Evolutionary conservation across 176 grass and related monocot genomes (phyloP).

Genomic region (Musa beccarii): DNA sequence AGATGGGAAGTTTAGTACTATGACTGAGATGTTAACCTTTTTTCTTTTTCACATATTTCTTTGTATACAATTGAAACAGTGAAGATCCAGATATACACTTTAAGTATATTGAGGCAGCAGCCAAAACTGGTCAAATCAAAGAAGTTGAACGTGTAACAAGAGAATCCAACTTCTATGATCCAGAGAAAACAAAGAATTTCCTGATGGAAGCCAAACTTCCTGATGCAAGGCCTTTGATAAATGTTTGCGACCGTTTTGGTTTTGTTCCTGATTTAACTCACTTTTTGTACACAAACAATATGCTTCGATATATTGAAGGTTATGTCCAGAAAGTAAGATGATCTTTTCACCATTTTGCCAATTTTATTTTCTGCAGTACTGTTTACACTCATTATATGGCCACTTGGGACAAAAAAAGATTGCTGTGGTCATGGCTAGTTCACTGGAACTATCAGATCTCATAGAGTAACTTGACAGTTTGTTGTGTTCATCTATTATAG

Average conservation of each 20-base stretch:
- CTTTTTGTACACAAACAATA: conserved; percentile 85
- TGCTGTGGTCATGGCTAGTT: not conserved
- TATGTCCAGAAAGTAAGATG: conserved; percentile 90
- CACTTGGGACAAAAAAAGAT: not conserved
- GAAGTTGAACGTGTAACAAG: conserved; percentile 98
- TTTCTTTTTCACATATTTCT: conserved; percentile 11
- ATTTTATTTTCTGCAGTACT: not conserved
- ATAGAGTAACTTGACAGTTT: not conserved
- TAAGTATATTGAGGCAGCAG: conserved; percentile 96
- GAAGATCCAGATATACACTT: conserved; percentile 96
- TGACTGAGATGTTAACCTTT: conserved; percentile 11
- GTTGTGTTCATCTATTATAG: conserved; percentile 27
- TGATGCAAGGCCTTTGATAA: conserved; percentile 86
- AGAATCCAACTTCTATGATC: conserved; percentile 94
- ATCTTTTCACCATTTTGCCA: not conserved
- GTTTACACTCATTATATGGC: not conserved
- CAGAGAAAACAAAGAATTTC: conserved; percentile 98
- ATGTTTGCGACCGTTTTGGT: conserved; percentile 92
- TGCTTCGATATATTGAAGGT: conserved; percentile 95
- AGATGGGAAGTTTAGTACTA: not conserved
- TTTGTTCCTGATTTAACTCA: conserved; percentile 96
- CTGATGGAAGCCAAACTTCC: conserved; percentile 98
- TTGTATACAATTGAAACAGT: conserved; percentile 30
- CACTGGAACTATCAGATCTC: not conserved
- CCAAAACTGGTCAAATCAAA: conserved; percentile 91